Evolutionary conservation across 2,329 filamentous ascomycete genomes (phyloP).

Genomic region (Xylariales sp.): DNA sequence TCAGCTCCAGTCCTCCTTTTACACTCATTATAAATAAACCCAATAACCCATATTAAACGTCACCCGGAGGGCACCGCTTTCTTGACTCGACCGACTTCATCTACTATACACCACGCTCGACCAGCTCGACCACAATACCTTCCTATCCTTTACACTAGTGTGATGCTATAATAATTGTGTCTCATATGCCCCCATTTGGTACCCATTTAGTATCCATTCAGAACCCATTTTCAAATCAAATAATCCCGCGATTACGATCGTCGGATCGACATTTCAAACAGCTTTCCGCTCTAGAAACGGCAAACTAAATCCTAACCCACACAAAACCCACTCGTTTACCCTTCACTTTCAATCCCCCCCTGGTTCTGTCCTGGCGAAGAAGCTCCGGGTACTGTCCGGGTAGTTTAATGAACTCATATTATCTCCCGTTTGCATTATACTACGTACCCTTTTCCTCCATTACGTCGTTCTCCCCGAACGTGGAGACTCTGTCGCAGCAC

Average conservation of each 20-base stretch:
- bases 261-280: slow-evolving; percentile 45
- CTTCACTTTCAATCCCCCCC: slow-evolving; percentile 9
- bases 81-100: slow-evolving; percentile 26
- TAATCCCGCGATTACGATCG: slow-evolving; percentile 44
- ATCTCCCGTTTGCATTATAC: neutral
- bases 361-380: neutral
- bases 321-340: slow-evolving; percentile 22
- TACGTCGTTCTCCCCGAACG: slow-evolving; percentile 19
- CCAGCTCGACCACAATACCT: no score
- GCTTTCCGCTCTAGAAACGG: slow-evolving; percentile 27
- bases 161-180: no score
- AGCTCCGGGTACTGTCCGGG: slow-evolving; percentile 14
- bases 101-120: no score
- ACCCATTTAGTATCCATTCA: no score
- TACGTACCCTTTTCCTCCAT: slow-evolving; percentile 4
- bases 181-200: no score
- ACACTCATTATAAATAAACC: no score
- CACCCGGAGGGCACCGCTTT: neutral
- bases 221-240: neutral
- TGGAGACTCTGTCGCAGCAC: slow-evolving; percentile 14
- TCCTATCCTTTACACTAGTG: no score
- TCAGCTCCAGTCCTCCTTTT: neutral
- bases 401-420: slow-evolving; percentile 25
- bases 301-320: slow-evolving; percentile 24
- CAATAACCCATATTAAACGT: slow-evolving; percentile 11